Evolutionary conservation across 306 rosid genomes (phyloP).

Genomic region (Acacia melanoxylon): DNA sequence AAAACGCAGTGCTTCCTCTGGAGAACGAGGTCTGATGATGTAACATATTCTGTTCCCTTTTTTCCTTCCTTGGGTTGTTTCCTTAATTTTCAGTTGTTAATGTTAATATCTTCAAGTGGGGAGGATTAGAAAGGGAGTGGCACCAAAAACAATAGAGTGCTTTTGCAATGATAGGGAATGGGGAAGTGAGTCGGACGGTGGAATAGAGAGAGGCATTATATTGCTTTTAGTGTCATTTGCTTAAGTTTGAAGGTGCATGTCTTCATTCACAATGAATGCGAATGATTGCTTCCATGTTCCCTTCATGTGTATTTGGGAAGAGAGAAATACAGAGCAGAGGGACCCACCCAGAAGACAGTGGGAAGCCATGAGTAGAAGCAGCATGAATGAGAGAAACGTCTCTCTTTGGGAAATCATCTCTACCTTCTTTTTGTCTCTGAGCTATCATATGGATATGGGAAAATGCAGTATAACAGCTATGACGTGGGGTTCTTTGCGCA

Average conservation of each 20-base stretch:
- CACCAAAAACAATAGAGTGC: conserved; percentile 15
- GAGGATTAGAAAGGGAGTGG: not conserved
- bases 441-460: conserved; percentile 32
- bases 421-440: conserved; percentile 24
- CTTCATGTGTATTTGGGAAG: conserved; percentile 16
- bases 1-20: conserved; percentile 47
- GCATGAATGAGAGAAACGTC: not conserved
- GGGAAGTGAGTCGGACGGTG: conserved; percentile 17
- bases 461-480: conserved; percentile 17
- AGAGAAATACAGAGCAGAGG: conserved; percentile 28
- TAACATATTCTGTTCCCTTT: not conserved
- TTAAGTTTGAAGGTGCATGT: conserved; percentile 31
- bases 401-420: conserved; percentile 6
- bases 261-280: conserved; percentile 42
- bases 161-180: conserved; percentile 28
- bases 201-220: conserved; percentile 26
- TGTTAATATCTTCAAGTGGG: conserved; percentile 18
- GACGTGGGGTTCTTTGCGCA: not conserved
- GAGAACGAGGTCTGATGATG: conserved; percentile 43
- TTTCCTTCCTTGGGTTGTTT: not conserved
- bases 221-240: conserved; percentile 41
- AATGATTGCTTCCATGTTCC: conserved; percentile 40
- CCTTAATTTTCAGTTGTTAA: conserved; percentile 15
- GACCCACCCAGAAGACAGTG: conserved; percentile 24
- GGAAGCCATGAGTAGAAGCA: conserved; percentile 12